Percentiles rank a stretch among this genome's conserved stretches.
These are phyloP conservation scores for Pulveroboletus sp. DNA, from an alignment of 768 basidiomycete genomes.

Conservation along the genomic window DNA sequence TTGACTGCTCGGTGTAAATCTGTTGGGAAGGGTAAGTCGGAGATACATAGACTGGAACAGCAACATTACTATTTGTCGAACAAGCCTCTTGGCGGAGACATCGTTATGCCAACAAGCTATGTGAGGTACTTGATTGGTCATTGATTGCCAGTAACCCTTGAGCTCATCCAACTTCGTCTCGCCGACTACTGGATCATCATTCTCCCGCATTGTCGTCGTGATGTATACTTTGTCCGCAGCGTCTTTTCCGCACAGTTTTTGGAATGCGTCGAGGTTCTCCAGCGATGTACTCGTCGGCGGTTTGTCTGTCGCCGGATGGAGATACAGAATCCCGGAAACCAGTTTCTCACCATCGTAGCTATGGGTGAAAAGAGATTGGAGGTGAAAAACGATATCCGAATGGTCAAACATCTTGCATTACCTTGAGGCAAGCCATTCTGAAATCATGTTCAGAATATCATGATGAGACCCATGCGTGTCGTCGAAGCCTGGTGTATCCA, in stretches of 20 bases:
- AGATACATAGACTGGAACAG: background rate
- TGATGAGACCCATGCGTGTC: conserved; percentile 12
- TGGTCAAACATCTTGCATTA: background rate
- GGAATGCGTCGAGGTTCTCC: conserved; percentile 34
- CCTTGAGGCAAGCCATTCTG: conserved; percentile 15
- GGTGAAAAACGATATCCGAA: background rate
- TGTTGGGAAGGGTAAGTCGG: background rate
- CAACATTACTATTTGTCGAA: background rate
- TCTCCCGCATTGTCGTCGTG: conserved; percentile 38
- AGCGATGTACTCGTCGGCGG: conserved; percentile 33
- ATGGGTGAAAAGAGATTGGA: background rate
- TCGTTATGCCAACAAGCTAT: background rate
- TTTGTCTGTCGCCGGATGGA: conserved; percentile 40
- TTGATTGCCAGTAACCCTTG: background rate
- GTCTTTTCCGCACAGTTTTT: conserved; percentile 24
- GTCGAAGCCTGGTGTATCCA: conserved; percentile 26
- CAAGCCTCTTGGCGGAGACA: too few relatives aligned
- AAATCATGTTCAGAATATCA: conserved; percentile 10
- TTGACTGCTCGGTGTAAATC: background rate
- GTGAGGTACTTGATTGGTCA: conserved; percentile 9
- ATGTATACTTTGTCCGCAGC: conserved; percentile 33
- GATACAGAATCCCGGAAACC: conserved; percentile 36
- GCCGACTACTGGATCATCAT: conserved; percentile 18
- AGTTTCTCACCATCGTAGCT: conserved; percentile 9
- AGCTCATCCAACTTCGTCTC: conserved; percentile 8